phyloP scores from a whole-genome alignment of 2,329 filamentous ascomycete genomes.

The Aspergillus niger region DNA sequence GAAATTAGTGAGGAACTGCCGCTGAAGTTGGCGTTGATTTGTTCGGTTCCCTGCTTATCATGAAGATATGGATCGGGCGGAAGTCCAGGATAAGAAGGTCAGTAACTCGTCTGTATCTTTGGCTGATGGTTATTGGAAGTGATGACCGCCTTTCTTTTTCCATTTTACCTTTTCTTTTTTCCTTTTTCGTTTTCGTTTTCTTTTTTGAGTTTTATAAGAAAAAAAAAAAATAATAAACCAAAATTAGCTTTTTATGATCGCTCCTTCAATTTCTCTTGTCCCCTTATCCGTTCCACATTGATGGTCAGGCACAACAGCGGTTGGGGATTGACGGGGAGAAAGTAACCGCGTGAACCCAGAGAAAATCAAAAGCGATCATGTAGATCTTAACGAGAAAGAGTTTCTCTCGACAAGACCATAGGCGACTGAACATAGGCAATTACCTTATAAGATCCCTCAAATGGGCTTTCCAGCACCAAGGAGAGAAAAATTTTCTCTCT shows the following conservation, averaged over 20 bases:
- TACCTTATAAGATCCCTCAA: constrained; percentile 15
- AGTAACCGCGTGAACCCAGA: background rate
- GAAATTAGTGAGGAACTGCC: constrained; percentile 15
- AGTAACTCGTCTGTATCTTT: constrained; percentile 1
- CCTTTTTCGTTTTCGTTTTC: background rate
- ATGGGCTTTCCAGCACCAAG: background rate
- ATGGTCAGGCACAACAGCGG: background rate
- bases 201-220: background rate
- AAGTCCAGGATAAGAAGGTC: constrained; percentile 15
- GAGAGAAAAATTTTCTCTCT: constrained; percentile 6
- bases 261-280: background rate
- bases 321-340: background rate
- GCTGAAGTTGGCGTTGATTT: constrained; percentile 16
- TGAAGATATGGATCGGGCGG: constrained; percentile 15
- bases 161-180: background rate
- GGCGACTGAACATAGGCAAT: constrained; percentile 9
- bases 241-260: too few relatives aligned
- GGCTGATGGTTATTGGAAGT: background rate
- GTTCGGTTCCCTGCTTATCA: constrained; percentile 18
- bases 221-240: too few relatives aligned
- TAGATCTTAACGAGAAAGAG: constrained; percentile 17
- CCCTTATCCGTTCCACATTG: background rate
- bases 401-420: constrained; percentile 8
- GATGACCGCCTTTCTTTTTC: background rate
- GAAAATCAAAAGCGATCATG: constrained; percentile 16